Base-by-base conservation (phyloP, 345 rosid species). In the Camelina sativa region DNA sequence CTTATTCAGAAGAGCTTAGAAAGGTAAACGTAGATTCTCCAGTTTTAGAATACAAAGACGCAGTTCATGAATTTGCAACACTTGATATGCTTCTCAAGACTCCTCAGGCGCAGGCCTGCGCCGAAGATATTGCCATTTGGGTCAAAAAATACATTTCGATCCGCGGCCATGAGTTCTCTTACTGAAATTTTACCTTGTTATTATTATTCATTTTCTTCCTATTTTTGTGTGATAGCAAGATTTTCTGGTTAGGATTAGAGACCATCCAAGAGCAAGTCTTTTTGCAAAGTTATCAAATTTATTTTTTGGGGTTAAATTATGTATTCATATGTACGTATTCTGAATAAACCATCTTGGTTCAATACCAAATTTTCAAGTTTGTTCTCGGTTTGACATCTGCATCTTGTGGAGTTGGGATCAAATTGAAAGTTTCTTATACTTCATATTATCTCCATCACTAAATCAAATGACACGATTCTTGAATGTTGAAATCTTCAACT, bases 11-110 rank as follows among this genome's bases (percentile, higher is more conserved):
- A 81, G 96, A 90, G 79, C 86, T 95, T 68, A 81, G 96, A 53
- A 95, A 86, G 83, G 97, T 87, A 65, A 95, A 92, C 37, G 92
- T 92, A 7, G 96, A 95, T 73, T 89, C 97, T 34, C 97, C 99
- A 5, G 85, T 92, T 58, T 87, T 92, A 23, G 96, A 95, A 68
- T 95, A 95, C 71, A 92, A 90, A 84, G 99, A 95, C 63, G 92
- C 98, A 15, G 94, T 88, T 41, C 99, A 92, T 77, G 99, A 90
- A 56, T 95, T 95, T 87, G 99, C 97, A 9, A 89, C 99, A 4
- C 96, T 95, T 35, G 96, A 88, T 80, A 74, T 92, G 82, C 93
- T 95, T 61, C 83, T 95, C 56, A 87, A 89, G 85, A 87, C 92
- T 13, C 97, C 97, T 34, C 87, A 89, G 73, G 97, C 97, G 8